phyloP scores from a whole-genome alignment of 495 filamentous ascomycete species.

The Margaritispora aquatica region DNA sequence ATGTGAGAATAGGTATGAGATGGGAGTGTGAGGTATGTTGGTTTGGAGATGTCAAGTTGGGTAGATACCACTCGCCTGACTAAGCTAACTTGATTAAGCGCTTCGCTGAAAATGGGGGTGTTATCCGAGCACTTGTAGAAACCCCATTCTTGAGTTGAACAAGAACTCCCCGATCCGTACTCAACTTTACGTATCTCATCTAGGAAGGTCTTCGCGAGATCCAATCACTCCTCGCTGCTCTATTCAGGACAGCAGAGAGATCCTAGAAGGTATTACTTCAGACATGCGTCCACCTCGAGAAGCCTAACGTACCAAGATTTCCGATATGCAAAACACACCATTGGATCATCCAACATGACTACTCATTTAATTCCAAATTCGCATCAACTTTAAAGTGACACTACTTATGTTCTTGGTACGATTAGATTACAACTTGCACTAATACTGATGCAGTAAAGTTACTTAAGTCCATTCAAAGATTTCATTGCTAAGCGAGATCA shows the following conservation, averaged over 20 bases:
- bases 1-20: not conserved
- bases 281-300: not conserved
- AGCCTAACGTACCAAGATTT: no score
- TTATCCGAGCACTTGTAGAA: not conserved
- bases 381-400: no score
- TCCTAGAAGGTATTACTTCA: not conserved
- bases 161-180: not conserved
- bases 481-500: not conserved
- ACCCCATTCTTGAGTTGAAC: not conserved
- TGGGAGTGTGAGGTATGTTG: not conserved
- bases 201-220: not conserved
- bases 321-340: no score
- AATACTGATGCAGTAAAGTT: not conserved
- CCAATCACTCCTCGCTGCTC: not conserved
- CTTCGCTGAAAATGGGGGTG: not conserved
- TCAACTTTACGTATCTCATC: not conserved
- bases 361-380: no score
- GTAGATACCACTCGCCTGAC: not conserved
- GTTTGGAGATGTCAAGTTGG: not conserved
- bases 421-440: not conserved
- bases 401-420: not conserved
- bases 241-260: not conserved
- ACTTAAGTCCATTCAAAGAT: not conserved
- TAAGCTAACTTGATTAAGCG: no score
- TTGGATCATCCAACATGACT: no score